Conservation (phyloP, 768 basidiomycete genomes). For the Chalciporus pseudorubinellus region DNA sequence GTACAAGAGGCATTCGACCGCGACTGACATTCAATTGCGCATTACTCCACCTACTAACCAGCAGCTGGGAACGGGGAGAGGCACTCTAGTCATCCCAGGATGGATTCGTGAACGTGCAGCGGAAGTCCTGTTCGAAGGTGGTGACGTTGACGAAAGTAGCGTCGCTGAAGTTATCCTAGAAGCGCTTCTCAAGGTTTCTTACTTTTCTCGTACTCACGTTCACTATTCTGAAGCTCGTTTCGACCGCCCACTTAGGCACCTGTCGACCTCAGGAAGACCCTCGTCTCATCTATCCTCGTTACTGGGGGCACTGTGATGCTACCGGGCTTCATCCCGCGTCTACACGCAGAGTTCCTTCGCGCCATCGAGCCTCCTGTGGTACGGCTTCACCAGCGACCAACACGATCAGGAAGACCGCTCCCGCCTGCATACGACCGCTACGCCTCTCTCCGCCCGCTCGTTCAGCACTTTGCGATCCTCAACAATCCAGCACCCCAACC, state of each 20-base stretch:
- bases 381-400: conserved; percentile 32
- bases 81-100: conserved; percentile 83
- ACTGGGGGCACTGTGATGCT: conserved; percentile 89
- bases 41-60: conserved; percentile 67
- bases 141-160: conserved; percentile 84
- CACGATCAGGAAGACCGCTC: conserved; percentile 37
- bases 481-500: conserved; percentile 74
- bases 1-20: conserved; percentile 75
- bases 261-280: conserved; percentile 80
- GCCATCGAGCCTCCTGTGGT: conserved; percentile 46
- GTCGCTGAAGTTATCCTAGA: conserved; percentile 81
- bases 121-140: conserved; percentile 87
- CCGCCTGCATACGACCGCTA: conserved; percentile 72
- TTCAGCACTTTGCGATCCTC: conserved; percentile 73
- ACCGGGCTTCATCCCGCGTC: conserved; percentile 87
- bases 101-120: conserved; percentile 93
- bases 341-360: conserved; percentile 75
- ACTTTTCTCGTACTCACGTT: background rate
- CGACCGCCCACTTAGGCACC: conserved; percentile 58
- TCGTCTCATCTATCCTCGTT: conserved; percentile 83
- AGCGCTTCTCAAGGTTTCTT: conserved; percentile 64
- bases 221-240: background rate
- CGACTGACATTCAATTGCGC: conserved; percentile 67
- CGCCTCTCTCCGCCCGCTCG: conserved; percentile 65
- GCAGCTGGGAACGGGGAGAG: conserved; percentile 68